Conservation (phyloP, 164 flowering plant species). For the Euptelea pleiosperma region DNA sequence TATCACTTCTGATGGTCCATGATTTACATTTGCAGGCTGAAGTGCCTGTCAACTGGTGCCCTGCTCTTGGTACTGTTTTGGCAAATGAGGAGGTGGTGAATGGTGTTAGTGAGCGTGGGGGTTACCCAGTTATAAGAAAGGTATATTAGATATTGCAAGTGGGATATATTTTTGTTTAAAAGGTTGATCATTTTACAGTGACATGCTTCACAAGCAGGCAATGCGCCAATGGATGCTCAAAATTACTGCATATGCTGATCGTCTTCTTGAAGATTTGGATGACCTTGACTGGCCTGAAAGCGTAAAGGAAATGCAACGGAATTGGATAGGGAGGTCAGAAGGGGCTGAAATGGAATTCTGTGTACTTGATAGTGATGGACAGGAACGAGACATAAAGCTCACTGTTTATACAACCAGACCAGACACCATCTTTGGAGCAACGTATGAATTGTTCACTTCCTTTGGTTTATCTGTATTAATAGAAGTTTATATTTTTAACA, state of each 20-base stretch:
- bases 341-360: conserved; percentile 85
- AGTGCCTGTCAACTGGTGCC: conserved; percentile 99
- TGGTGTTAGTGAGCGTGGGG: conserved; percentile 98
- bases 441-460: conserved; percentile 42
- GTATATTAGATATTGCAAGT: conserved; percentile 23
- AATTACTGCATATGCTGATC: conserved; percentile 98
- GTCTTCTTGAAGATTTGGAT: conserved; percentile 92
- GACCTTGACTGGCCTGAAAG: conserved; percentile 99
- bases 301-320: conserved; percentile 93
- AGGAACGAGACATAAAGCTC: conserved; percentile 49
- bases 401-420: conserved; percentile 93
- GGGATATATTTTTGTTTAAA: background rate
- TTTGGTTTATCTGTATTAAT: conserved; percentile 1
- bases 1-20: conserved; percentile 8
- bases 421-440: conserved; percentile 94
- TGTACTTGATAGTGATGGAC: conserved; percentile 53
- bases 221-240: conserved; percentile 99
- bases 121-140: conserved; percentile 95
- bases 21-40: conserved; percentile 57
- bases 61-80: conserved; percentile 96
- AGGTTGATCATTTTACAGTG: conserved; percentile 48
- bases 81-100: conserved; percentile 96
- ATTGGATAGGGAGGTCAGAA: conserved; percentile 97
- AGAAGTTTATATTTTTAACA: conserved; percentile 6
- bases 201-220: conserved; percentile 79